These are phyloP conservation scores for Pleurotus sapidus DNA, from an alignment of 768 basidiomycete genomes.

Conservation along the genomic window DNA sequence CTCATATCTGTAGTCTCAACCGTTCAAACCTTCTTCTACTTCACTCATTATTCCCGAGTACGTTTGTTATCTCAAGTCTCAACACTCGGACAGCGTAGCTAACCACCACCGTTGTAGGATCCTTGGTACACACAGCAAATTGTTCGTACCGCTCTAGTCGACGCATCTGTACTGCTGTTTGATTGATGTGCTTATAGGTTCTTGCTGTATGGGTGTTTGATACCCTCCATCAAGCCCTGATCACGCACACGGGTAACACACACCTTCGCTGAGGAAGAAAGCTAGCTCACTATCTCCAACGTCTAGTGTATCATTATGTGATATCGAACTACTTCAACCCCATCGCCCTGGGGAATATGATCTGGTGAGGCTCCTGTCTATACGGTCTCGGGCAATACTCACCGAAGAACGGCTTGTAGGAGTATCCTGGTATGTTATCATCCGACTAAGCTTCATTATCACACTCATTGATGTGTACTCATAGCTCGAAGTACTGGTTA, in stretches of 20 bases:
- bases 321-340: constrained; percentile 36
- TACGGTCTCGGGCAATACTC: neutral
- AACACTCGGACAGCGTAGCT: neutral
- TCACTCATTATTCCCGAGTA: constrained; percentile 30
- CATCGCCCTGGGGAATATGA: constrained; percentile 24
- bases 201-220: constrained; percentile 46
- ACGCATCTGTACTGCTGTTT: neutral
- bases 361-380: constrained; percentile 26
- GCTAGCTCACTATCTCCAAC: no score
- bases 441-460: neutral
- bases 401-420: no score
- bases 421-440: neutral
- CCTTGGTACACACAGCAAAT: constrained; percentile 51
- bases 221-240: constrained; percentile 49
- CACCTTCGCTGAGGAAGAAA: no score
- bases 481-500: constrained; percentile 59
- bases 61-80: constrained; percentile 23
- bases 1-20: constrained; percentile 38
- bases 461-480: neutral
- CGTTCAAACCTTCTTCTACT: constrained; percentile 57
- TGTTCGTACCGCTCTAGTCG: constrained; percentile 19
- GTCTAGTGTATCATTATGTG: constrained; percentile 44
- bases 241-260: constrained; percentile 43
- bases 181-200: constrained; percentile 33
- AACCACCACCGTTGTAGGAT: constrained; percentile 25